Evolutionary conservation across 2,329 filamentous ascomycete genomes (phyloP).

Genomic region (Calonectria montana): DNA sequence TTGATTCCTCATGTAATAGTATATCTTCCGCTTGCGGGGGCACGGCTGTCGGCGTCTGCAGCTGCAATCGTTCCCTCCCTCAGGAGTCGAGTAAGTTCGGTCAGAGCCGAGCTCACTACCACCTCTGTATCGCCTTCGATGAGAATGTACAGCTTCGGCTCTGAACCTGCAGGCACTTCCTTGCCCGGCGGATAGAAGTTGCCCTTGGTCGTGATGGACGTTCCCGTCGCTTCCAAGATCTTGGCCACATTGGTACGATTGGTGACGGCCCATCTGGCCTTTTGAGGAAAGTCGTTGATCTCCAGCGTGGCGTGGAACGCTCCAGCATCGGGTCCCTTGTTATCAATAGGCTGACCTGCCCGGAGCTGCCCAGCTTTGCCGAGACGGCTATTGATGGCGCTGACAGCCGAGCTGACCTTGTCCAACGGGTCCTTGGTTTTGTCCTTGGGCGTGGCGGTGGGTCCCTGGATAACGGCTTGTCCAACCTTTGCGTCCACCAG

Average conservation of each 20-base stretch:
- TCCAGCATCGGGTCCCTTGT: constrained; percentile 96
- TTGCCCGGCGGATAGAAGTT: constrained; percentile 88
- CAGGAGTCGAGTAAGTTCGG: constrained; percentile 86
- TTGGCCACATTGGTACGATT: constrained; percentile 99
- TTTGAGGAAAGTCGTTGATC: constrained; percentile 99
- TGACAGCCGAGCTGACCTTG: constrained; percentile 90
- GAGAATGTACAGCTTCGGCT: constrained; percentile 97
- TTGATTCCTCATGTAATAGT: constrained; percentile 74
- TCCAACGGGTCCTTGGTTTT: constrained; percentile 79
- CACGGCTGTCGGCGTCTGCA: constrained; percentile 85
- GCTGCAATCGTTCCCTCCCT: constrained; percentile 92
- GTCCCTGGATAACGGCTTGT: constrained; percentile 59
- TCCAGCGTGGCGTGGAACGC: constrained; percentile 97
- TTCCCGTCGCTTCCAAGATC: constrained; percentile 93
- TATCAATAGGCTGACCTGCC: constrained; percentile 94
- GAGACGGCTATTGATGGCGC: constrained; percentile 89
- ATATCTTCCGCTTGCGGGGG: constrained; percentile 84
- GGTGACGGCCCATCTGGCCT: constrained; percentile 97
- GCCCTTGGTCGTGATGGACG: constrained; percentile 97
- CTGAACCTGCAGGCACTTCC: constrained; percentile 77
- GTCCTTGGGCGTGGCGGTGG: constrained; percentile 65
- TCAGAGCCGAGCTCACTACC: constrained; percentile 89
- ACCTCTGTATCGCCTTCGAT: constrained; percentile 98
- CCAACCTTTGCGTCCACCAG: constrained; percentile 47
- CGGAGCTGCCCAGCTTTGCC: constrained; percentile 91